Conservation (phyloP, 2,329 filamentous ascomycete genomes). For the Zalaria obscura region DNA sequence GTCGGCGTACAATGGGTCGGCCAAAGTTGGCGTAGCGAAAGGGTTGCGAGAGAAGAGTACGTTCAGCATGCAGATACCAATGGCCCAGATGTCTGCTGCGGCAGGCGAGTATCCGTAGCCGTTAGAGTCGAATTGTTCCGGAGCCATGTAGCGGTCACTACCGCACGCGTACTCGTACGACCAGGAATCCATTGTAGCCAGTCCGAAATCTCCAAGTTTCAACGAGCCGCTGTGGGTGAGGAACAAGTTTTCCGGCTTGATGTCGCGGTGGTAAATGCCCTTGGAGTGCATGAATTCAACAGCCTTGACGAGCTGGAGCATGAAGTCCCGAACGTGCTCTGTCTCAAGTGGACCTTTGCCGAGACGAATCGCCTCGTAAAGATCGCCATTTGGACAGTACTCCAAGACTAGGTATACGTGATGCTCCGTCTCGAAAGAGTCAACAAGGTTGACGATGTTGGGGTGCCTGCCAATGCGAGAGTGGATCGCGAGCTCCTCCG, state of each 20-base stretch:
- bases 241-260: conserved; percentile 99
- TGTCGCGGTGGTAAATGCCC: conserved; percentile 90
- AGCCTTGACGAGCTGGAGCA: conserved; percentile 83
- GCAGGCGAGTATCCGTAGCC: conserved; percentile 77
- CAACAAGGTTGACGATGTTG: conserved; percentile 85
- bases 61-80: conserved; percentile 93
- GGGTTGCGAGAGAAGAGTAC: conserved; percentile 94
- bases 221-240: conserved; percentile 71
- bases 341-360: conserved; percentile 83
- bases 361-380: conserved; percentile 91
- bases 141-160: conserved; percentile 98
- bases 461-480: conserved; percentile 63
- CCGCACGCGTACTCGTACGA: conserved; percentile 87
- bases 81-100: conserved; percentile 90
- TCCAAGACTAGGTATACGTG: conserved; percentile 90
- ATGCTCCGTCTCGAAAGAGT: conserved; percentile 81
- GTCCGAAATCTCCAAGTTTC: conserved; percentile 94
- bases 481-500: conserved; percentile 70
- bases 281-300: conserved; percentile 83
- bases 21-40: conserved; percentile 77
- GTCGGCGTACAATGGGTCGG: conserved; percentile 86
- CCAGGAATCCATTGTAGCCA: conserved; percentile 82
- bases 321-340: conserved; percentile 92
- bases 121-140: conserved; percentile 88
- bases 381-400: conserved; percentile 86